Evolutionary conservation across 345 rosid genomes (phyloP), one percentile per base, ranked within the genome.

Genomic region (Odontarrhena argentea): DNA sequence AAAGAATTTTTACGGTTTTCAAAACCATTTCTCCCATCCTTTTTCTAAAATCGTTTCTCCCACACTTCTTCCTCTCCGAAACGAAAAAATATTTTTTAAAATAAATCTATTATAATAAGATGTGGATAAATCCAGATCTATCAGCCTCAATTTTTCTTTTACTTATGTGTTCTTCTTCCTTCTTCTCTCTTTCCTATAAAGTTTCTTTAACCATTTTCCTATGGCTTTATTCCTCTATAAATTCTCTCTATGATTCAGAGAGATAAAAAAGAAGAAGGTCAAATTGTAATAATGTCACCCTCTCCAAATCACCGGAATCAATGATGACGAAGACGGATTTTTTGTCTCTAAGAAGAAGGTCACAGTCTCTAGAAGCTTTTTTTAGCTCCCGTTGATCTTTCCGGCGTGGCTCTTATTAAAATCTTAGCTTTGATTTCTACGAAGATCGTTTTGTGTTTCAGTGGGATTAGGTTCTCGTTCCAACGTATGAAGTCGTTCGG

Each of bases 291-390:
- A n/a, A n/a, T n/a, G n/a, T n/a, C n/a, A n/a, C n/a, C n/a, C n/a
- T 62, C 70, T 66, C 35, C 22, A 28, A 36, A 38, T 60, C 48
- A 4, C 46, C 44, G 50, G 76, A 68, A 30, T 60, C 5, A 26
- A 89, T 95, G 99, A 96, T 97, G 0, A 64, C 86, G 6, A 92
- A 90, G 4, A 93, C 96, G 22, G n/a, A 87, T 56, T 87, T 95
- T 68, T 87, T 96, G 35, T 95, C 96, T 46, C 61, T 91, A 0
- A 78, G 96, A 64, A 76, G 94, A 71, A 80, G 92, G 58, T 83
- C 93, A 47, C 89, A 90, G 40, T 89, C 90, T 9, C 38, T 95
- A n/a, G 94, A 87, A 71, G 93, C 91, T n/a, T 7, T 91, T 89
- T 67, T 50, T 91, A 71, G 91, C 86, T 18, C 96, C 96, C 43